Conservation (phyloP, 352 stramenopile genomes). For the Globisporangium heterothallicum region DNA sequence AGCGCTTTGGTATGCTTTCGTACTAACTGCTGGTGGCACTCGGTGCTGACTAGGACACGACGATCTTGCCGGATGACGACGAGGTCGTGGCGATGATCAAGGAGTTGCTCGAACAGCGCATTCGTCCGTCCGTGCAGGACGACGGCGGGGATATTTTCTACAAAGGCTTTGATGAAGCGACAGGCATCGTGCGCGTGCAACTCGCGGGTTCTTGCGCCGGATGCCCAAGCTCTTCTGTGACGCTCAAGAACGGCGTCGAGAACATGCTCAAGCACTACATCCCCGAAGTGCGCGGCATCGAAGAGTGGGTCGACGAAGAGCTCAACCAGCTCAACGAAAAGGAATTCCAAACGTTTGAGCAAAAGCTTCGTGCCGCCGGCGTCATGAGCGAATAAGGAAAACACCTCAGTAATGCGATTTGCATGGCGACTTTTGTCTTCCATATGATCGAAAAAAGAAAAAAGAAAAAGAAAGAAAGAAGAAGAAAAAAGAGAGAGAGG, state of each 20-base stretch:
- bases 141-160: slow-evolving; percentile 99
- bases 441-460: no score
- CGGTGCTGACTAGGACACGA: slow-evolving; percentile 58
- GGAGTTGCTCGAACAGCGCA: slow-evolving; percentile 97
- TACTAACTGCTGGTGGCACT: neutral
- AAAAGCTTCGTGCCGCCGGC: slow-evolving; percentile 74
- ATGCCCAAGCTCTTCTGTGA: slow-evolving; percentile 96
- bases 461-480: no score
- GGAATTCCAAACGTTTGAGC: slow-evolving; percentile 80
- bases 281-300: slow-evolving; percentile 91
- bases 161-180: slow-evolving; percentile 93
- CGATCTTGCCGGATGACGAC: slow-evolving; percentile 95
- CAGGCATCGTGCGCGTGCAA: slow-evolving; percentile 87
- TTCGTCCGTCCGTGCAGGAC: slow-evolving; percentile 98
- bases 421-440: no score
- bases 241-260: slow-evolving; percentile 99
- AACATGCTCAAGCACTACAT: slow-evolving; percentile 99
- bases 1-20: neutral
- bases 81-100: slow-evolving; percentile 99
- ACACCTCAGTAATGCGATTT: no score
- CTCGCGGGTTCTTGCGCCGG: slow-evolving; percentile 95
- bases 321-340: slow-evolving; percentile 74
- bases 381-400: slow-evolving; percentile 64
- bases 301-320: slow-evolving; percentile 77
- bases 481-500: no score